Conservation (phyloP, 306 rosid species). For the Sicyos baderoa region DNA sequence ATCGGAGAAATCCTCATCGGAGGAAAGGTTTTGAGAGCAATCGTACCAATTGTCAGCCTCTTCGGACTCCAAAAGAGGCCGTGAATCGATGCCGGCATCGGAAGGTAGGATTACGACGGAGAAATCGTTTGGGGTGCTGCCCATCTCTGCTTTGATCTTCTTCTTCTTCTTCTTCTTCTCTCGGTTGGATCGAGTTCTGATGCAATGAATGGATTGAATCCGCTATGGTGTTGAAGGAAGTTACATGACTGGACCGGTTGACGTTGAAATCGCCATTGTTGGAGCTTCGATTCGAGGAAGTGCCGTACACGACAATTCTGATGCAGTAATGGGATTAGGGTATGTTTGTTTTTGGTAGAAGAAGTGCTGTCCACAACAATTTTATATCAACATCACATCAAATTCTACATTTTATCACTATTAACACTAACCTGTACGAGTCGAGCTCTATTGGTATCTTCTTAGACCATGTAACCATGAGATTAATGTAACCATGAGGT, state of each 20-base stretch:
- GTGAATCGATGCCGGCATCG: slow-evolving; percentile 57
- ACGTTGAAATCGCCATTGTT: slow-evolving; percentile 1
- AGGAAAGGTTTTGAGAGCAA: slow-evolving; percentile 54
- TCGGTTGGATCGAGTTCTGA: neutral
- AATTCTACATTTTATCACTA: no score
- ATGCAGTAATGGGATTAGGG: no score
- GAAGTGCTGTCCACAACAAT: no score
- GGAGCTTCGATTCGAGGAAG: neutral
- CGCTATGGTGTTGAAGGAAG: neutral
- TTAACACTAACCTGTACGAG: no score
- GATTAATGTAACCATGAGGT: no score
- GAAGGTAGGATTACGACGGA: slow-evolving; percentile 79
- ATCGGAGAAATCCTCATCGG: slow-evolving; percentile 91
- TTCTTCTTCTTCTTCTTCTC: neutral
- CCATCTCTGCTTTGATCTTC: slow-evolving; percentile 38
- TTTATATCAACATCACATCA: no score
- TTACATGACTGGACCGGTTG: neutral
- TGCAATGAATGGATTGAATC: neutral
- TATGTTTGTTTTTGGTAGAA: no score
- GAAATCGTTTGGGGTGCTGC: slow-evolving; percentile 56
- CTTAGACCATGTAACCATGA: no score
- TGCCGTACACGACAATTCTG: no score
- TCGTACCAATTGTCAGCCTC: slow-evolving; percentile 71
- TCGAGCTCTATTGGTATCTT: no score
- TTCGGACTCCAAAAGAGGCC: slow-evolving; percentile 51